Evolutionary conservation across 2,329 filamentous ascomycete genomes (phyloP), one percentile per base, ranked within the genome.

Genomic region (Diaporthe eres): DNA sequence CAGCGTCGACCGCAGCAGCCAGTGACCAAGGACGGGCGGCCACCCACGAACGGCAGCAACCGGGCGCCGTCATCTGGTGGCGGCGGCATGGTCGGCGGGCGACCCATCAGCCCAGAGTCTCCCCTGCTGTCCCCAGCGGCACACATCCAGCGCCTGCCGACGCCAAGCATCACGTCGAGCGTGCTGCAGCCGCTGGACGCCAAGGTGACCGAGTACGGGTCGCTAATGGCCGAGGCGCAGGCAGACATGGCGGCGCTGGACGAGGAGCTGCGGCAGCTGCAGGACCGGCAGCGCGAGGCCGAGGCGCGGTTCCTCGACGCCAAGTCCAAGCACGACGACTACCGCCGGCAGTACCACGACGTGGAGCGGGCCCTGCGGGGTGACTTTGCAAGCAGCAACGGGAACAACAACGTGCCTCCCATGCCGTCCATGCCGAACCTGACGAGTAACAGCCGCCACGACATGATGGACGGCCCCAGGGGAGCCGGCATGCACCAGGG

Each of bases 141-240:
- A 72, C 58, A 79, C 60, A 85, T 87, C 80, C 82, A 82, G 77
- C 85, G 86, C n/a, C 81, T 87, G 74, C 84, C 86, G 77, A 86
- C 84, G 76, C 86, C 86, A 25, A 85, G 83, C 79, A 83, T 87
- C 68, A 79, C 83, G 71, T 82, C 85, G 76, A 85, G 82, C 78
- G 86, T 87, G 74, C 84, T 87, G 47, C 84, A 85, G 76, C 86
- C 86, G 7, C 85, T 87, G 0, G 85, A 86, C 76, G 82, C 83
- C 71, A 87, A 87, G 81, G 84, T 87, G 57, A 80, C 81, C 65
- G 85, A 87, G 82, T 87, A 87, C 80, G 81, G 83, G 19, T 80
- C 78, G 58, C 80, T 85, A 58, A 87, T 87, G 86, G 78, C 80
- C 37, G 82, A 84, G 39, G 85, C 85, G 60, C 84, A 86, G 77